A percentile compares a stretch with the other conserved stretches of the same genome.
Evolutionary conservation across 2,329 filamentous ascomycete genomes (phyloP).

Genomic region (Pseudogymnoascus sp.): DNA sequence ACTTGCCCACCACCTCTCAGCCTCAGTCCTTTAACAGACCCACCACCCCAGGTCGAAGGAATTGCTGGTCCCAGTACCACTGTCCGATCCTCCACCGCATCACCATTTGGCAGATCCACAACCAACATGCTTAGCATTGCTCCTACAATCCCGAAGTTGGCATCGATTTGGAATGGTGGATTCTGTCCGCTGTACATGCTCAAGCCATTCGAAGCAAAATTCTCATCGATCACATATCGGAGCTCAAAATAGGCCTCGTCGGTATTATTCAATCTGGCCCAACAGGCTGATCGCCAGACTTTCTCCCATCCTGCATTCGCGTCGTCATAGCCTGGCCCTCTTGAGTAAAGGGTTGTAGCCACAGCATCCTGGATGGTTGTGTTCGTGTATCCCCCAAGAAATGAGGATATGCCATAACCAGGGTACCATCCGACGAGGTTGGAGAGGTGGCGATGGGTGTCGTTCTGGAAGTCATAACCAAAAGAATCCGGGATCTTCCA

Average conservation of each 20-base stretch:
- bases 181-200: slow-evolving; percentile 41
- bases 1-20: slow-evolving; percentile 37
- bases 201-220: slow-evolving; percentile 43
- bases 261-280: slow-evolving; percentile 46
- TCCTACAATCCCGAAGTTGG: slow-evolving; percentile 46
- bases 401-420: slow-evolving; percentile 40
- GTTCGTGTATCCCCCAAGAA: slow-evolving; percentile 36
- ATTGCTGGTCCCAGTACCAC: slow-evolving; percentile 42
- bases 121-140: slow-evolving; percentile 44
- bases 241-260: slow-evolving; percentile 40
- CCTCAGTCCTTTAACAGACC: slow-evolving; percentile 36
- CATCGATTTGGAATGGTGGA: slow-evolving; percentile 50
- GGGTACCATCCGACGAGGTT: slow-evolving; percentile 50
- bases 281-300: slow-evolving; percentile 49
- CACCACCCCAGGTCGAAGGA: slow-evolving; percentile 35
- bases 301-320: slow-evolving; percentile 51
- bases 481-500: slow-evolving; percentile 36
- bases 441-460: slow-evolving; percentile 46
- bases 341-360: slow-evolving; percentile 35
- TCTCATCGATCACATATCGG: slow-evolving; percentile 39
- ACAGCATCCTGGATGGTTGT: slow-evolving; percentile 37
- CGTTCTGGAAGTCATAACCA: slow-evolving; percentile 32
- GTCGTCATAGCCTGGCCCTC: slow-evolving; percentile 41
- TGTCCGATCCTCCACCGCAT: slow-evolving; percentile 15
- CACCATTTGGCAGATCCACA: slow-evolving; percentile 37